Evolutionary conservation across 352 stramenopile genomes (phyloP).

Genomic region (Phytophthora tentaculata): DNA sequence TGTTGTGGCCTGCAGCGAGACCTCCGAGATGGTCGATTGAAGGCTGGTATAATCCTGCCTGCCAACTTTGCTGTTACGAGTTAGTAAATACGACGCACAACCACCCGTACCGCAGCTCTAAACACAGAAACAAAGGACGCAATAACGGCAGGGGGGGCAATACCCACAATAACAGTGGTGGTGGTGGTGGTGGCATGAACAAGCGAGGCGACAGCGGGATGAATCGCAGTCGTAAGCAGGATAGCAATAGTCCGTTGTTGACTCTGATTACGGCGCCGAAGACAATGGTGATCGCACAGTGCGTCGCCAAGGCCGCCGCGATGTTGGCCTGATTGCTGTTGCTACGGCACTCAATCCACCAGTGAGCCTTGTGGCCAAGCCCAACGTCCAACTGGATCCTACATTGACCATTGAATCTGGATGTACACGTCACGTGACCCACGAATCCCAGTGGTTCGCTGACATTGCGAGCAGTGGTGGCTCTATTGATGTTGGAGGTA

Average conservation of each 20-base stretch:
- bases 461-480: conserved; percentile 9
- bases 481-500: conserved; percentile 22
- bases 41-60: background rate
- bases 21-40: background rate
- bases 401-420: conserved; percentile 17
- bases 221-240: no score
- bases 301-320: no score
- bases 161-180: no score
- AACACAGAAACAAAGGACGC: background rate
- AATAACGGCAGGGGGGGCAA: no score
- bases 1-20: no score
- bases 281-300: no score
- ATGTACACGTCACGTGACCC: conserved; percentile 20
- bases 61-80: background rate
- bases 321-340: conserved; percentile 8
- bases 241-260: no score
- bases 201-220: background rate
- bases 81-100: background rate
- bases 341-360: background rate
- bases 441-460: no score
- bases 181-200: background rate
- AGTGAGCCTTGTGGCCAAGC: background rate
- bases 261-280: no score
- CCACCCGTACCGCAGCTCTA: background rate
- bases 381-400: background rate